phyloP scores from a whole-genome alignment of 2,329 filamentous ascomycete genomes.

The Pyrenophora graminea region DNA sequence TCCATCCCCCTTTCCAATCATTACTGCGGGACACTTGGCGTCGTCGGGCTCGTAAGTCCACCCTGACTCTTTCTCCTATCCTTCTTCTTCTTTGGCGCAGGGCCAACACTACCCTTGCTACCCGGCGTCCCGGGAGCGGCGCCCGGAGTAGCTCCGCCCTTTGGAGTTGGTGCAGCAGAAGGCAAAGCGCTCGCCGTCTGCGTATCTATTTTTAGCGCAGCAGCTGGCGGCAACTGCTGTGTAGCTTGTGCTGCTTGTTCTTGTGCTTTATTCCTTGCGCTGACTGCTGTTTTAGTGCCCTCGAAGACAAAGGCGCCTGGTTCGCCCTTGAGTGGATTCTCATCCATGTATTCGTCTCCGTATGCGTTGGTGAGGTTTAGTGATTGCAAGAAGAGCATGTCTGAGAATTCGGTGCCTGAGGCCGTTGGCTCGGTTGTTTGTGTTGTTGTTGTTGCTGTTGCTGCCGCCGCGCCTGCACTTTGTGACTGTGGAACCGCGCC shows the following conservation, averaged over 20 bases:
- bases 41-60: conserved; percentile 38
- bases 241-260: conserved; percentile 28
- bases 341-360: conserved; percentile 66
- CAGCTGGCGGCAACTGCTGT: conserved; percentile 20
- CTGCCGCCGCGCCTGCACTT: conserved; percentile 18
- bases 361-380: conserved; percentile 58
- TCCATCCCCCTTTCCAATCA: background rate
- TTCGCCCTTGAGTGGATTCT: conserved; percentile 65
- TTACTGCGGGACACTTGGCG: conserved; percentile 24
- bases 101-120: conserved; percentile 33
- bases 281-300: conserved; percentile 49
- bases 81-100: conserved; percentile 35
- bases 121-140: conserved; percentile 22
- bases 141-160: conserved; percentile 24
- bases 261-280: conserved; percentile 47
- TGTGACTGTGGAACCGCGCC: conserved; percentile 27
- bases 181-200: conserved; percentile 31
- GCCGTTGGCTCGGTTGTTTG: conserved; percentile 17
- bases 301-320: conserved; percentile 65
- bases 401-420: conserved; percentile 31
- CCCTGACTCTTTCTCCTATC: conserved; percentile 48
- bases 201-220: conserved; percentile 22
- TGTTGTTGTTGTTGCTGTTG: conserved; percentile 15
- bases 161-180: conserved; percentile 38
- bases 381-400: conserved; percentile 50